Base-by-base conservation (phyloP, 192 early-diverging fungal genomes). In the Podila minutissima region DNA sequence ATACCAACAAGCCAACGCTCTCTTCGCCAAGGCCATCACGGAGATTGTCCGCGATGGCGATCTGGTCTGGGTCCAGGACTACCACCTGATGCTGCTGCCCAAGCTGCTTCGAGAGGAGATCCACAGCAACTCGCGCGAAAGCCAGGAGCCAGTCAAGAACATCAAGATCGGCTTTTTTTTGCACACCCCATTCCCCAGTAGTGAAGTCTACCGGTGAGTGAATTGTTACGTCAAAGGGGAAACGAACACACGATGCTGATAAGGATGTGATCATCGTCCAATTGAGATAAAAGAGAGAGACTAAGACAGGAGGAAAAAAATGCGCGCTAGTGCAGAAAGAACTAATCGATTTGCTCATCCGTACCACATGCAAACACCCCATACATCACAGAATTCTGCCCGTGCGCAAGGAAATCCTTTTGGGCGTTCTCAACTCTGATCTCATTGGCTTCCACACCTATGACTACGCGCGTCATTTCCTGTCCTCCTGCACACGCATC, bases 381-480 rank as follows among this genome's bases (percentile, higher is more conserved):
- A 19, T 35, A 65, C 33, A 62, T 32, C 49, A 33, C 75, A 91
- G 92, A 48, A 97, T 97, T 72, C 87, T 99, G 62, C 97, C 97
- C 15, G 97, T 99, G 22, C 91, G 98, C 41, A 90, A 92, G 82
- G 93, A 97, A 84, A 94, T 99, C 53, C 88, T 99, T 24, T 87
- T 93, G 28, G 98, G 98, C 48, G 96, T 99, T 9, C 85, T 99
- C 31, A 89, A 91, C 49, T 90, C 94, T 29, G 97, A 99, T 86
- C 88, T 99, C 15, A 88, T 99, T 53, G 98, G 98, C 22, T 98
- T 99, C 91, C 98, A 99, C 75, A 99, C 98, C 10, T 97, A 98
- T 82, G 98, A 99, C 83, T 99, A 99, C 82, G 97, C 97, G 7
- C 92, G 98, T 62, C 98, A 99, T 83, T 99, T 99, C 76, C 72